Conservation (phyloP, 2,329 filamentous ascomycete species). For the Diaporthe sp. region DNA sequence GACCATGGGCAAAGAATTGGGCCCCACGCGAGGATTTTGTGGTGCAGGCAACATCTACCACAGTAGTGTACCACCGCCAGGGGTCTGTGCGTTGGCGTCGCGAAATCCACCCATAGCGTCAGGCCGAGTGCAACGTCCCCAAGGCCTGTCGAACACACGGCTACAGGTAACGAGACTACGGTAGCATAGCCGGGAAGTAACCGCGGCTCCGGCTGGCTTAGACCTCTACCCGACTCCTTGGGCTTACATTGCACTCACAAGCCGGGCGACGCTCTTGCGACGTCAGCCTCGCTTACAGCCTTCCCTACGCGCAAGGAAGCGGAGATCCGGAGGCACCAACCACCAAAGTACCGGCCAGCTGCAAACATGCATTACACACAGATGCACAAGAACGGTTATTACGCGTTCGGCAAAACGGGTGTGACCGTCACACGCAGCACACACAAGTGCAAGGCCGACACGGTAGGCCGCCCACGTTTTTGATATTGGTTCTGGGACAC, state of each 20-base stretch:
- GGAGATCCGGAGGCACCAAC: too few relatives aligned
- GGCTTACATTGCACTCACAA: neutral
- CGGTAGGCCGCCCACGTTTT: slow-evolving; percentile 33
- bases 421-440: slow-evolving; percentile 23
- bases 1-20: neutral
- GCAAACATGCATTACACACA: neutral
- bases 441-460: slow-evolving; percentile 26
- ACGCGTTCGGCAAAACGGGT: neutral
- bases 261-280: neutral
- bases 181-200: neutral
- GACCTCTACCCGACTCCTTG: neutral
- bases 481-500: slow-evolving; percentile 33
- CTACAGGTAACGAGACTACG: neutral
- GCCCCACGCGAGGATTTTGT: neutral
- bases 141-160: neutral
- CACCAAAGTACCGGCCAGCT: neutral
- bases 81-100: slow-evolving; percentile 11
- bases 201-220: neutral
- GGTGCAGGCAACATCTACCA: neutral
- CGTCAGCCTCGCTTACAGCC: slow-evolving; percentile 21
- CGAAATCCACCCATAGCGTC: neutral
- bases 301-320: neutral
- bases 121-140: neutral
- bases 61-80: too few relatives aligned
- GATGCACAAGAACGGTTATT: neutral